Evolutionary conservation across 192 early-diverging fungal species (phyloP).

Genomic region (Nowakowskiella sp.): DNA sequence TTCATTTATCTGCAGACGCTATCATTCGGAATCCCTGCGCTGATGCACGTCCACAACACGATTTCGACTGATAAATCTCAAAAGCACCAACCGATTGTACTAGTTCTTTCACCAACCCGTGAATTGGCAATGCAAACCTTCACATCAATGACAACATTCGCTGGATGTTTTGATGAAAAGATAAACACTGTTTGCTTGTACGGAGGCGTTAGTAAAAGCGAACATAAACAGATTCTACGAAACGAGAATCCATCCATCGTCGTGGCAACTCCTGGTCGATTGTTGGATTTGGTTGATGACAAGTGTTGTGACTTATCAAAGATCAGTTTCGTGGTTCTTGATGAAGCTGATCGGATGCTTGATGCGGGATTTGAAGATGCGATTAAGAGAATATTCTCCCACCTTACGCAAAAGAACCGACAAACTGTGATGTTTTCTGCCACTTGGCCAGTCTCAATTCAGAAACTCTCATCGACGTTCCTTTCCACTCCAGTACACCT

Average conservation of each 20-base stretch:
- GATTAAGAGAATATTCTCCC: constrained; percentile 74
- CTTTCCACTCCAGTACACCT: constrained; percentile 69
- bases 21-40: constrained; percentile 80
- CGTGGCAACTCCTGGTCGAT: constrained; percentile 92
- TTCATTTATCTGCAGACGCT: constrained; percentile 45
- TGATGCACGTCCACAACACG: constrained; percentile 57
- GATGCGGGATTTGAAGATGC: constrained; percentile 90
- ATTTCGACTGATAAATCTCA: constrained; percentile 9
- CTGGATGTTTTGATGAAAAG: constrained; percentile 34
- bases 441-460: constrained; percentile 89
- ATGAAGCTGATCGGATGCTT: constrained; percentile 98
- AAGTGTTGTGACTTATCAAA: constrained; percentile 59
- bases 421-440: constrained; percentile 96
- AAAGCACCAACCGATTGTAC: constrained; percentile 26
- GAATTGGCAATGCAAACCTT: constrained; percentile 45
- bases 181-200: constrained; percentile 74
- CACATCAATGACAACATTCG: constrained; percentile 57
- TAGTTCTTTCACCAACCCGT: constrained; percentile 63
- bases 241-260: constrained; percentile 62
- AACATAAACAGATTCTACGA: constrained; percentile 27
- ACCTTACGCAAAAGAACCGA: constrained; percentile 51
- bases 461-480: constrained; percentile 76
- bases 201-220: constrained; percentile 74
- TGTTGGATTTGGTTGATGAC: constrained; percentile 82
- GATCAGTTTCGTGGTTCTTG: constrained; percentile 84